phyloP scores from a whole-genome alignment of 805 yeast genomes.

The Wickerhamiella vanderwaltii region DNA sequence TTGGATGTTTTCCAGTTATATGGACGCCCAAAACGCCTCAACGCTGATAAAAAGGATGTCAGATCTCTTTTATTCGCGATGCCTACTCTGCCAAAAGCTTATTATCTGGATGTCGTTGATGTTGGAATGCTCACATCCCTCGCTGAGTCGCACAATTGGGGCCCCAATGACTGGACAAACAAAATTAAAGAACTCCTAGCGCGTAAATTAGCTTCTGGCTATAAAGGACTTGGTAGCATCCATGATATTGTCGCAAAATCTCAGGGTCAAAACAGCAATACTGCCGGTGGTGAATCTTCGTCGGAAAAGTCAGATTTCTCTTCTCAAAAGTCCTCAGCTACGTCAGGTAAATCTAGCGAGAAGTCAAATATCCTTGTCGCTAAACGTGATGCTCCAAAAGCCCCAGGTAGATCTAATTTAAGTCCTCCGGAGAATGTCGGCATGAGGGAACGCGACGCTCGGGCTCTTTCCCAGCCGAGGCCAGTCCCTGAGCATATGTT shows the following conservation, averaged over 20 bases:
- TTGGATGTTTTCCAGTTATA: constrained; percentile 67
- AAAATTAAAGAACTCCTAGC: constrained; percentile 45
- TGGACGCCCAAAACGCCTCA: constrained; percentile 68
- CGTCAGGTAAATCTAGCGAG: not conserved
- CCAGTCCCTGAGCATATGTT: constrained; percentile 2
- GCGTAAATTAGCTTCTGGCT: constrained; percentile 39
- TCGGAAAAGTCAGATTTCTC: not conserved
- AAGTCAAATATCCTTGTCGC: constrained; percentile 1
- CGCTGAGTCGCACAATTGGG: constrained; percentile 37
- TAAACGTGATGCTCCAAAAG: constrained; percentile 15
- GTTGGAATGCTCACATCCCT: constrained; percentile 33
- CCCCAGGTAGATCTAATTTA: constrained; percentile 11
- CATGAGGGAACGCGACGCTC: not conserved
- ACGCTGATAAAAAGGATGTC: constrained; percentile 57
- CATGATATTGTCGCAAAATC: constrained; percentile 31
- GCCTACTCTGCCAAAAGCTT: constrained; percentile 68
- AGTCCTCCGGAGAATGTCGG: not conserved
- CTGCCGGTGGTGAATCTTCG: not conserved
- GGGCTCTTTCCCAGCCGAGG: constrained; percentile 13
- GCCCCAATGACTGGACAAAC: constrained; percentile 45
- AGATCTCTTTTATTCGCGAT: constrained; percentile 64
- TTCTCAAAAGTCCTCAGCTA: not conserved
- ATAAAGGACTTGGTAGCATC: constrained; percentile 35
- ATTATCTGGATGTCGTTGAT: constrained; percentile 58
- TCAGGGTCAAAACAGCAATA: not conserved